Base-by-base conservation (phyloP, 2,329 filamentous ascomycete species). In the Colletotrichum liriopes region DNA sequence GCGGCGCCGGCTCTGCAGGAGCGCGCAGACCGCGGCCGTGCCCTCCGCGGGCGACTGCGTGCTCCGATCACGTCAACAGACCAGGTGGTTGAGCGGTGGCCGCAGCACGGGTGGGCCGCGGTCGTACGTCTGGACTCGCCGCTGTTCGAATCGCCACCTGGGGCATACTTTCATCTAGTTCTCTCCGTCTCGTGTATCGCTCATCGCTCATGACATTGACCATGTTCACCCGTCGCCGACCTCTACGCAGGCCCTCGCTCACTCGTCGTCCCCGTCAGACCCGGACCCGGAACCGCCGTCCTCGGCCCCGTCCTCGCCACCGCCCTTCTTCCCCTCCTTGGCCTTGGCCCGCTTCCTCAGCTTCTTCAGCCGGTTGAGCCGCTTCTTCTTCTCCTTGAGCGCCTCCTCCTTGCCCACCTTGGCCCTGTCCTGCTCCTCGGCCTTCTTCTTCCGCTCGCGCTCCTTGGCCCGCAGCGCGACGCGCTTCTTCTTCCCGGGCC, bases 321-420 rank as follows among this genome's bases (percentile, higher is more conserved):
- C 62, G 3, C 55, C 78, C 77, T 80, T 75, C 76, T 89, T 91
- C 81, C 84, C 84, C 76, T 87, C 87, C 78, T 85, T 89, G 74
- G 86, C 88, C 80, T 91, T 91, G 54, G 86, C 84, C 76, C 86
- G 85, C 77, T 86, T 84, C 79, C 89, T 88, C 72, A 91, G 75
- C 82, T 92, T 91, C 83, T 89, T 91, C 75, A 87, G 79, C 69
- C 88, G 81, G 75, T 92, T 92, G 74, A 90, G 77, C 74, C 89
- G 84, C 81, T 90, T 90, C 82, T 90, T 90, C 84, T 91, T 91
- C 67, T 91, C 88, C 75, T 83, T 85, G 39, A 90, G 74, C 60
- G 87, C 85, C 74, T 89, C 86, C 77, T 90, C 89, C 79, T 89
- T 91, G 23, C 83, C 82, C 73, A 82, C 74, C 60, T 81, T 75